Conservation (phyloP, 768 basidiomycete species). For the Pilatotrama ljubarskyi region DNA sequence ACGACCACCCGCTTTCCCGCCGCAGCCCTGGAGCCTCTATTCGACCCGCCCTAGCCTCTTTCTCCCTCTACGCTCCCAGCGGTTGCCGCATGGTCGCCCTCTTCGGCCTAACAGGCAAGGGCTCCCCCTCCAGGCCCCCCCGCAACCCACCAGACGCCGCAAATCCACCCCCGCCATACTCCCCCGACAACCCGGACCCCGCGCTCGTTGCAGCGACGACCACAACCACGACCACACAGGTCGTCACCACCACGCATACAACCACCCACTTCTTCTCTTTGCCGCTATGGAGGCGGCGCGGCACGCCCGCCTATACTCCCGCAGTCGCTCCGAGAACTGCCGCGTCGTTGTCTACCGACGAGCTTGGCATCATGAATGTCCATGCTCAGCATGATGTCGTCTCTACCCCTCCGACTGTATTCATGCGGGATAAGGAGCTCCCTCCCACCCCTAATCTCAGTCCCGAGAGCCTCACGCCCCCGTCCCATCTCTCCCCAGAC, state of each 20-base stretch:
- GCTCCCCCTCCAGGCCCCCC: conserved; percentile 31
- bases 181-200: conserved; percentile 34
- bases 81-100: conserved; percentile 40
- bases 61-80: conserved; percentile 6
- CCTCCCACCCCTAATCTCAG: conserved; percentile 33
- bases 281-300: conserved; percentile 63
- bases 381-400: neutral
- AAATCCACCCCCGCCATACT: conserved; percentile 39
- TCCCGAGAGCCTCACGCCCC: conserved; percentile 8
- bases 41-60: conserved; percentile 6
- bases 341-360: conserved; percentile 28
- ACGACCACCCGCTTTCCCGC: conserved; percentile 7
- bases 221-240: conserved; percentile 52
- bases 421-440: conserved; percentile 32
- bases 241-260: conserved; percentile 50
- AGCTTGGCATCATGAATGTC: conserved; percentile 22
- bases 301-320: conserved; percentile 33
- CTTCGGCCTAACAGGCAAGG: conserved; percentile 39
- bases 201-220: conserved; percentile 41
- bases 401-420: conserved; percentile 6
- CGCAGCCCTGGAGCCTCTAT: conserved; percentile 10
- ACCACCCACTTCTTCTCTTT: conserved; percentile 67
- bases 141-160: conserved; percentile 28
- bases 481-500: conserved; percentile 10
- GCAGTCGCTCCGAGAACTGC: conserved; percentile 29